A percentile compares a stretch with the other conserved stretches of the same genome.
phyloP scores from a whole-genome alignment of 306 rosid genomes.

The Crataegus laevigata region DNA sequence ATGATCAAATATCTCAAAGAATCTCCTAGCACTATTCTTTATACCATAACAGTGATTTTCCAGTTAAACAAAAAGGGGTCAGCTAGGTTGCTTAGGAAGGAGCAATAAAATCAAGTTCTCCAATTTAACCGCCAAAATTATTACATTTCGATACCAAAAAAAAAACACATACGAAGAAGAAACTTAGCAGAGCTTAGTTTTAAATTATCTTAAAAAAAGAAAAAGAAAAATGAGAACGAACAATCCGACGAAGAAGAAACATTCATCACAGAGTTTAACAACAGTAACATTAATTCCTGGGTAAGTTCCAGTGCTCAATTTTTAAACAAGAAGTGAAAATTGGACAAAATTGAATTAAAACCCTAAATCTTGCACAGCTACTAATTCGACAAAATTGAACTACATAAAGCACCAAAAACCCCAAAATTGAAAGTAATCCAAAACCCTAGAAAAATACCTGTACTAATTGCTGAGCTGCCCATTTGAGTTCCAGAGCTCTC shows the following conservation, averaged over 20 bases:
- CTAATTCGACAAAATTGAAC: not conserved
- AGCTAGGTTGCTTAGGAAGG: not conserved
- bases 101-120: not conserved
- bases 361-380: not conserved
- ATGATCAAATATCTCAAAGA: conserved; percentile 15
- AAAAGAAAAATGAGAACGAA: not conserved
- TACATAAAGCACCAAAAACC: not conserved
- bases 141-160: not conserved
- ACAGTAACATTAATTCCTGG: not conserved
- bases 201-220: not conserved
- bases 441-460: conserved; percentile 1
- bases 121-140: not conserved
- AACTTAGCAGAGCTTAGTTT: not conserved
- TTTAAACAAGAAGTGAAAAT: not conserved
- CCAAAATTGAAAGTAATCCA: not conserved
- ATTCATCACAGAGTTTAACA: not conserved
- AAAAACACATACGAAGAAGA: not conserved
- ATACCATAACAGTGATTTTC: not conserved
- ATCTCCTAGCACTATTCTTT: conserved; percentile 5
- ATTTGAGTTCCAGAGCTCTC: not conserved
- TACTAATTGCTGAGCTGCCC: not conserved
- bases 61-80: conserved; percentile 2
- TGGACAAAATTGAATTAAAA: not conserved
- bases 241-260: not conserved
- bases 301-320: not conserved